Base-by-base conservation (phyloP, 345 rosid species). In the Gossypium mustelinum region DNA sequence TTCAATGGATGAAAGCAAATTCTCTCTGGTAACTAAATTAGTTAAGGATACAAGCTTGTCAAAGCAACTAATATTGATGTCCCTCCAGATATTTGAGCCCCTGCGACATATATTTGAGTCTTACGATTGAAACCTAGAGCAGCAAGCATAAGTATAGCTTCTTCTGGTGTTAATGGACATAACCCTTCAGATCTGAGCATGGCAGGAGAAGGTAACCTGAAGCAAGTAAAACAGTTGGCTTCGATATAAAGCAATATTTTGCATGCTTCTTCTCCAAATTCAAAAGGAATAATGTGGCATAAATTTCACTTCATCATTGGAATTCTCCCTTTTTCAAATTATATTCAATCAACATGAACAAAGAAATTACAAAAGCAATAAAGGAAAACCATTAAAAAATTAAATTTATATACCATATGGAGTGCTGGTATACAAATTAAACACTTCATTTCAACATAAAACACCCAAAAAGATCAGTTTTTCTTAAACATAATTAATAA, bases 111-210 rank as follows among this genome's bases (percentile, higher is more conserved):
- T 61, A 93, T 79, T 44, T 77, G 92, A 1, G 99, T 90, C 85
- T 86, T 86, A 25, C 97, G 84, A 70, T 78, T 86, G 82, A 95
- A 95, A 67, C 99, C 97, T 16, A 95, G 97, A 77, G 94, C 97
- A 2, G 89, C 93, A 64, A 95, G 97, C 94, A 92, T 90, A 45
- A 91, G 98, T 57, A 89, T 86, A 0, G 97, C 89, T 85, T 93
- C 99, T 86, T 95, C 97, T 7, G 97, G 98, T 43, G 97, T 83
- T 77, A 95, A 83, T 2, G 99, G 98, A 55, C 97, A 95, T 68
- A 95, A 79, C 59, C 99, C 99, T 85, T 93, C 98, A 11, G 84
- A 81, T 72, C 97, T 88, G 71, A 95, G 83, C 50, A 75, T 86
- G 11, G 86, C 84, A 9, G 94, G 89, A 62, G 92, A 89, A 2